Conservation (phyloP, 768 basidiomycete genomes). For the Epithele typhae region DNA sequence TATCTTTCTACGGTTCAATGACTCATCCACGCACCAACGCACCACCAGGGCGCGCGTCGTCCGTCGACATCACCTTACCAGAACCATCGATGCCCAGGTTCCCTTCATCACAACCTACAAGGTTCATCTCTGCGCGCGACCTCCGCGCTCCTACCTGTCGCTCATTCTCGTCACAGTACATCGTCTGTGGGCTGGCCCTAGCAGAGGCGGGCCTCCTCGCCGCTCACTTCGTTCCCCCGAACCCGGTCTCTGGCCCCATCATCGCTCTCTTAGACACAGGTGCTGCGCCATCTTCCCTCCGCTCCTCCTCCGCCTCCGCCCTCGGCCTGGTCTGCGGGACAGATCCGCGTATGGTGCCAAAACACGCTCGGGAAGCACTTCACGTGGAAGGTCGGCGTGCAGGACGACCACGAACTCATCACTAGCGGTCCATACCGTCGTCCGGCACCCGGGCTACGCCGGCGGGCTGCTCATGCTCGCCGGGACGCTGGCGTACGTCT, state of each 20-base stretch:
- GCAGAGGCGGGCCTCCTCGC: neutral
- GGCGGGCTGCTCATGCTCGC: slow-evolving; percentile 4
- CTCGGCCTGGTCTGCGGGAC: neutral
- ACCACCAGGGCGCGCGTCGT: too few species aligned
- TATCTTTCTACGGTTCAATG: neutral
- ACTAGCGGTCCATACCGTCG: slow-evolving; percentile 15
- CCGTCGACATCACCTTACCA: neutral
- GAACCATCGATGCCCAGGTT: neutral
- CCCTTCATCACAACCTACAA: neutral
- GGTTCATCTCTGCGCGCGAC: neutral
- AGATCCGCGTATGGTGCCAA: slow-evolving; percentile 10
- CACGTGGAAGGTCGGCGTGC: slow-evolving; percentile 13
- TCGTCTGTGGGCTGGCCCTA: neutral
- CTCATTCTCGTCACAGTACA: neutral
- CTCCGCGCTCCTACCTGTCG: neutral
- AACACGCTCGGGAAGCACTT: slow-evolving; percentile 14
- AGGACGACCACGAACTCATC: slow-evolving; percentile 13
- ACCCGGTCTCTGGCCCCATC: too few species aligned
- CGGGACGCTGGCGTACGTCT: neutral
- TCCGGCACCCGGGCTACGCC: slow-evolving; percentile 19
- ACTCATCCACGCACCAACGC: neutral
- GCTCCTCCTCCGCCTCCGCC: neutral
- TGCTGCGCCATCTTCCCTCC: too few species aligned
- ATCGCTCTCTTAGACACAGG: too few species aligned
- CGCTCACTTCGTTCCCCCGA: neutral